Conservation (phyloP, 1,284 basidiomycete species). For the Irpex sp. region DNA sequence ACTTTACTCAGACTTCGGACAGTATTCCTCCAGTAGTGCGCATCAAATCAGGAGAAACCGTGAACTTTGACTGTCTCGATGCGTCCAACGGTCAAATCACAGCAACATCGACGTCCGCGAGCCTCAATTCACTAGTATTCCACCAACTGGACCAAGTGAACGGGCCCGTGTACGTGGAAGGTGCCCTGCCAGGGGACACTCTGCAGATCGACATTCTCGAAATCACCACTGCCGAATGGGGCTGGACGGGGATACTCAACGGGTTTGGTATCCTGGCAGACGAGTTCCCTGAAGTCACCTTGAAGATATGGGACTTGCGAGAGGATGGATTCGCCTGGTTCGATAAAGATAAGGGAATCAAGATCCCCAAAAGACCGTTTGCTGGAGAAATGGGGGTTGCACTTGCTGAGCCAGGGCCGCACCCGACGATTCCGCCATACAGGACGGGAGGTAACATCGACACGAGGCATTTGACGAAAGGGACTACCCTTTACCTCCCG, state of each 20-base stretch:
- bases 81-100: slow-evolving; percentile 60
- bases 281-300: slow-evolving; percentile 44
- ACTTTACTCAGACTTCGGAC: not conserved
- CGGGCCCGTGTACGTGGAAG: slow-evolving; percentile 51
- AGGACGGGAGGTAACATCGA: slow-evolving; percentile 60
- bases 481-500: slow-evolving; percentile 53
- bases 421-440: slow-evolving; percentile 62
- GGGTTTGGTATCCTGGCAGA: slow-evolving; percentile 57
- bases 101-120: slow-evolving; percentile 33
- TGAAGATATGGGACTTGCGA: slow-evolving; percentile 55
- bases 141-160: slow-evolving; percentile 53
- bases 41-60: slow-evolving; percentile 48
- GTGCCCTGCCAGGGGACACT: slow-evolving; percentile 51
- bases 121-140: slow-evolving; percentile 40
- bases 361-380: slow-evolving; percentile 49
- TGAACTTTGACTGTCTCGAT: slow-evolving; percentile 59
- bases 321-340: slow-evolving; percentile 43
- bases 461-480: slow-evolving; percentile 49
- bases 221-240: slow-evolving; percentile 52
- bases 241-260: slow-evolving; percentile 56
- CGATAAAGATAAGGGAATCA: slow-evolving; percentile 42
- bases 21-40: slow-evolving; percentile 49
- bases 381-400: slow-evolving; percentile 66
- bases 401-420: slow-evolving; percentile 45
- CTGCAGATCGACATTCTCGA: slow-evolving; percentile 54